phyloP scores from a whole-genome alignment of 2,329 filamentous ascomycete species.

The Orbilia brochopaga region DNA sequence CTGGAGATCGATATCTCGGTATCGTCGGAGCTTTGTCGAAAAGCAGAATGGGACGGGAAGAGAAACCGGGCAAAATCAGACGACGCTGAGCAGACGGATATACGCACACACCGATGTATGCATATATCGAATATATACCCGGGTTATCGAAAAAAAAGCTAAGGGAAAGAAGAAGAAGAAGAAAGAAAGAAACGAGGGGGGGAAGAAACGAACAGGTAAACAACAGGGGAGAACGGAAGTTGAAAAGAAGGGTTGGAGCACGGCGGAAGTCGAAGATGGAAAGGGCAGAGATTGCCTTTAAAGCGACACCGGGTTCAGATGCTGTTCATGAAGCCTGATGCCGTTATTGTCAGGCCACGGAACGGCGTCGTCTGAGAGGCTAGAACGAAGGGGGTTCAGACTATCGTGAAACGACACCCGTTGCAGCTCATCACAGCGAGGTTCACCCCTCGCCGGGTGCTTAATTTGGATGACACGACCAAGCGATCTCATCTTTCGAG shows the following conservation, averaged over 20 bases:
- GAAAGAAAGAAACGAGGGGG: slow-evolving; percentile 4
- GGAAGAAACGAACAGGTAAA: slow-evolving; percentile 13
- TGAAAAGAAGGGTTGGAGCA: slow-evolving; percentile 4
- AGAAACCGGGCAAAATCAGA: no score
- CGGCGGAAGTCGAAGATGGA: slow-evolving; percentile 1
- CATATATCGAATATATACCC: no score
- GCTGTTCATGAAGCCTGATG: slow-evolving; percentile 14
- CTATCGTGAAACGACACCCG: slow-evolving; percentile 46
- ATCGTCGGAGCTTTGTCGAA: slow-evolving; percentile 2
- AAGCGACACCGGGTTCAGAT: slow-evolving; percentile 11
- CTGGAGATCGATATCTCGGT: not conserved
- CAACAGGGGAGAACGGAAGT: slow-evolving; percentile 8
- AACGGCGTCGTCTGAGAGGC: slow-evolving; percentile 13
- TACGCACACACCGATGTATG: no score
- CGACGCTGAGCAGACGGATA: no score
- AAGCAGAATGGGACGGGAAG: no score
- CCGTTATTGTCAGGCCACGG: slow-evolving; percentile 45
- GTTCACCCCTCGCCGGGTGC: slow-evolving; percentile 35
- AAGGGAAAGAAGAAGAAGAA: slow-evolving; percentile 1
- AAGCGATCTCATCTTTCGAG: slow-evolving; percentile 29
- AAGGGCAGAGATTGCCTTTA: slow-evolving; percentile 43
- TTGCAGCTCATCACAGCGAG: slow-evolving; percentile 29
- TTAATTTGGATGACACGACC: slow-evolving; percentile 25
- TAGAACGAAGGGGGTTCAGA: slow-evolving; percentile 33
- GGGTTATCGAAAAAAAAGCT: no score